Conservation (phyloP, 345 rosid species). For the Eucalyptus erythrocorys region DNA sequence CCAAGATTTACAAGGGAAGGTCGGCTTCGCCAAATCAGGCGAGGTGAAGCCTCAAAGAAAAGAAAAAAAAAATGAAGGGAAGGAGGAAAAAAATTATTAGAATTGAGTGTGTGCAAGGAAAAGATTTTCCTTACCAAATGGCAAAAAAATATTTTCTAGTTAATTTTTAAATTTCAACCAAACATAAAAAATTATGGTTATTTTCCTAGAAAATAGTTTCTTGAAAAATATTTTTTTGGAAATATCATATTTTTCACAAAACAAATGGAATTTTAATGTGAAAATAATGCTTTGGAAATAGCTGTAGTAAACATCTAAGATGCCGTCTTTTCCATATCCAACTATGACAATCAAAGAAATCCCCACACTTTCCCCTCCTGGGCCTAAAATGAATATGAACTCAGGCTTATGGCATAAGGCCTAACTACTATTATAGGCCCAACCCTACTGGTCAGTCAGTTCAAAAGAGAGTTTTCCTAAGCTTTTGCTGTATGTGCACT, state of each 20-base stretch:
- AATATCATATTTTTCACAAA: fast-evolving
- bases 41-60: too few relatives aligned
- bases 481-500: neutral
- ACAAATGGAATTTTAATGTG: fast-evolving
- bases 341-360: neutral
- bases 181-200: fast-evolving
- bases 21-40: fast-evolving
- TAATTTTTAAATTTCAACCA: fast-evolving
- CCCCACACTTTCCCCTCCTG: neutral
- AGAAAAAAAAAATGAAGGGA: too few relatives aligned
- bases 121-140: too few relatives aligned
- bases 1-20: too few relatives aligned
- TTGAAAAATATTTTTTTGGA: too few relatives aligned
- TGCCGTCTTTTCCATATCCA: neutral
- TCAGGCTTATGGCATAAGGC: neutral
- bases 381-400: neutral
- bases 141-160: too few relatives aligned
- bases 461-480: neutral
- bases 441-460: neutral
- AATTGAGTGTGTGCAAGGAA: fast-evolving
- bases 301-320: neutral
- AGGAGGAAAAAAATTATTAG: too few relatives aligned
- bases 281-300: neutral
- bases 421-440: neutral
- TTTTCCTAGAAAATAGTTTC: too few relatives aligned